phyloP scores from a whole-genome alignment of 306 rosid species.

The Lagenaria siceraria region DNA sequence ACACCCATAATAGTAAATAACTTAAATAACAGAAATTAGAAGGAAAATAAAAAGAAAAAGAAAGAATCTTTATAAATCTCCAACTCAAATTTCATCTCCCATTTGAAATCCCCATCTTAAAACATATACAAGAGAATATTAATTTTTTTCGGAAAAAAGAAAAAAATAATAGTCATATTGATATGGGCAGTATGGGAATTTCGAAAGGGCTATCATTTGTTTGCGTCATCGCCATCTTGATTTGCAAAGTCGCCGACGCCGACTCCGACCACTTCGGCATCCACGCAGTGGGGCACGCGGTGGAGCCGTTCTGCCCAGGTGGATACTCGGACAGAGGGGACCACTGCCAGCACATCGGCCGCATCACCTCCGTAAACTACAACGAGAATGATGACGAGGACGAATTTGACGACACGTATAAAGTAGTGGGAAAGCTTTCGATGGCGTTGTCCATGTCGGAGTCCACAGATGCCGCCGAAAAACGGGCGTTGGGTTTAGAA shows the following conservation, averaged over 20 bases:
- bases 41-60: no score
- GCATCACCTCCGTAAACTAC: not conserved
- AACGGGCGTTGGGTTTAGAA: not conserved
- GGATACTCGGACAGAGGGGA: constrained; percentile 4
- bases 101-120: not conserved
- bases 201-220: constrained; percentile 2
- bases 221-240: not conserved
- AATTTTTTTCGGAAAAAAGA: no score
- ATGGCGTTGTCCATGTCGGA: not conserved
- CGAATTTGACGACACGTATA: constrained; percentile 18
- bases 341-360: not conserved
- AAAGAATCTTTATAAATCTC: not conserved
- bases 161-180: no score
- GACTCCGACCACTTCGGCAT: not conserved
- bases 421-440: constrained; percentile 11
- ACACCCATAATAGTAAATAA: not conserved
- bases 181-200: not conserved
- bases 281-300: constrained; percentile 7
- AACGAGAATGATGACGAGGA: constrained; percentile 15
- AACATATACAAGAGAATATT: not conserved
- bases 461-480: not conserved
- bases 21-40: not conserved
- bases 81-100: not conserved
- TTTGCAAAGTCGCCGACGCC: constrained; percentile 11
- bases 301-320: not conserved